Evolutionary conservation across 371 early-diverging fungal genomes (phyloP), one percentile per base, ranked within the genome.

Genomic region (Basidiobolus meristosporus): DNA sequence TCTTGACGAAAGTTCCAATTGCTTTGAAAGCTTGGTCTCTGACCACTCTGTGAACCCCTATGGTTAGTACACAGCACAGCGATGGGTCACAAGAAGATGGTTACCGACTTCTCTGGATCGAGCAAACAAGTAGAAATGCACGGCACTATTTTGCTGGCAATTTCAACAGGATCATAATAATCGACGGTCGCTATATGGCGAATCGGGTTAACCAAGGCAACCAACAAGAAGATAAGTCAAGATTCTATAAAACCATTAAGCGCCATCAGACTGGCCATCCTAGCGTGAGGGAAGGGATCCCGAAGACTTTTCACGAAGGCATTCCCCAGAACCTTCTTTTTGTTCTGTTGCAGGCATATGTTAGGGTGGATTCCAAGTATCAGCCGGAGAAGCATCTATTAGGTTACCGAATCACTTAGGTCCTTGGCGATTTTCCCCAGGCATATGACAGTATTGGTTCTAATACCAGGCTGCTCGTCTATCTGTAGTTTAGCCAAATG

Each of bases 371-470:
- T 19, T 26, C 15, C 23, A 7, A 12, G 16, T 4, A 29, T 18
- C 19, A 31, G n/a, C n/a, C n/a, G n/a, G 14, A 34, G n/a, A 12
- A 33, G 10, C 20, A 10, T n/a, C 7, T 10, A 20, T 23, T 17
- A 58, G n/a, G 65, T 56, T 65, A 80, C 83, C 15, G 62, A 45
- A 10, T 80, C 81, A 42, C 54, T 77, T n/a, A 89, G 54, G 44
- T 75, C 40, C 21, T 73, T 74, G 39, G 78, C 72, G 33, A 91
- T 70, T 51, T 91, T 90, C 11, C 90, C 92, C 7, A 95, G 51
- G 48, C 91, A 91, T 31, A 95, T 82, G 7, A 85, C 77, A 11
- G 90, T 77, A 46, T 95, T 95, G 44, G 97, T 87, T 26, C 97
- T 66, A 48, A 96, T 93, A 1, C 92, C 92, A 0, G 97, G 90